phyloP scores from a whole-genome alignment of 1,284 basidiomycete genomes.

The Gymnopus androsaceus region DNA sequence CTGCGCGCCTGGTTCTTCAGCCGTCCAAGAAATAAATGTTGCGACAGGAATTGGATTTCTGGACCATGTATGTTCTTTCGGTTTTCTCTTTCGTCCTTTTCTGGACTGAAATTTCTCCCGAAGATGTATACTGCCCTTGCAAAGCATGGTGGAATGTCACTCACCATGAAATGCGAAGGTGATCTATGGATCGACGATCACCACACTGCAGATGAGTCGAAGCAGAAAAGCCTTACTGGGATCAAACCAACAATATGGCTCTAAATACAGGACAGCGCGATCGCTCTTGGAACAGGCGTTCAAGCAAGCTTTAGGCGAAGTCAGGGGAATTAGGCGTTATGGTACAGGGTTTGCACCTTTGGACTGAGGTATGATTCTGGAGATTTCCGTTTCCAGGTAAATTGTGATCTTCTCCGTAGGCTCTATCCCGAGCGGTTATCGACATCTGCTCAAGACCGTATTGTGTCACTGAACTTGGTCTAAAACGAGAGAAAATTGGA shows the following conservation, averaged over 20 bases:
- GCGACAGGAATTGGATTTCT: constrained; percentile 97
- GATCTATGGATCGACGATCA: constrained; percentile 99
- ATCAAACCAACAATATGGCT: constrained; percentile 20
- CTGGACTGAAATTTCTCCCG: constrained; percentile 9
- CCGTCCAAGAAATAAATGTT: constrained; percentile 80
- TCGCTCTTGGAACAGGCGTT: constrained; percentile 93
- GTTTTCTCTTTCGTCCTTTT: constrained; percentile 6
- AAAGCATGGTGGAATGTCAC: constrained; percentile 91
- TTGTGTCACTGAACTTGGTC: constrained; percentile 88
- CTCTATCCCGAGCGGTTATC: constrained; percentile 92
- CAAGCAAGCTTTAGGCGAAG: constrained; percentile 93
- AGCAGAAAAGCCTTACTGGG: constrained; percentile 6
- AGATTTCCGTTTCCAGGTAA: background rate
- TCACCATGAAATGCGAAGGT: constrained; percentile 89
- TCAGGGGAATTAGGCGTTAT: constrained; percentile 93
- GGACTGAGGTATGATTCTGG: constrained; percentile 76
- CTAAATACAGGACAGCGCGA: constrained; percentile 82
- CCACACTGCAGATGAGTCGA: constrained; percentile 90
- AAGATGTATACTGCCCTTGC: constrained; percentile 96
- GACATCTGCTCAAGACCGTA: constrained; percentile 98
- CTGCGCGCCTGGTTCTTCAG: constrained; percentile 63
- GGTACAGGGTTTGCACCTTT: constrained; percentile 96
- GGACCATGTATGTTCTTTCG: constrained; percentile 79
- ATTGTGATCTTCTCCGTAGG: constrained; percentile 47
- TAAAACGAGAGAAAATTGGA: constrained; percentile 95